Base-by-base conservation (phyloP, 176 grass and related monocot genomes). In the Hsuehochloa calcarea region DNA sequence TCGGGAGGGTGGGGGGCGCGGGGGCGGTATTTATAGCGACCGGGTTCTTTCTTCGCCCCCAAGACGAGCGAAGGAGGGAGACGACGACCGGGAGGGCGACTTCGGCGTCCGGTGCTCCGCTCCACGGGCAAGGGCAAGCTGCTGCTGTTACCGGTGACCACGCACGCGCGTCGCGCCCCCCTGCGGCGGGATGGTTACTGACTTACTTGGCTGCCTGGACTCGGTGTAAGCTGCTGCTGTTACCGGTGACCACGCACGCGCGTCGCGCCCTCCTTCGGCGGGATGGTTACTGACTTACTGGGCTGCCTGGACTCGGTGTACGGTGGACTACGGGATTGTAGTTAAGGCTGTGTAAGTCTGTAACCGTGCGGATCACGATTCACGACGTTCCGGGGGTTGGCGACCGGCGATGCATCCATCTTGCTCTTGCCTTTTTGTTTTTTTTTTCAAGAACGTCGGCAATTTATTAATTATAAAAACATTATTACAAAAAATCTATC, bases 21-120 rank as follows among this genome's bases (percentile, higher is more conserved):
- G 61, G 0, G 26, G 27, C 2, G 39, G 66, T 58, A 68, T 68
- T 76, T 84, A 79, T 81, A 75, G 52, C 52, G 43, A 63, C 66
- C 38, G 51, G 29, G n/a, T 90, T 84, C 84, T 90, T 90, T 87
- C 89, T 90, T 90, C 74, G 74, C 68, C 84, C 66, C 85, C 84
- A 90, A 90, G 89, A 84, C 68, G 85, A 79, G 29, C 15, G 78
- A 8, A 35, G 43, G 17, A 15, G 65, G 58, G 62, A 82, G 81
- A 49, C 68, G 82, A 81, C 81, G 82, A 38, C 75, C 27, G 34
- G 12, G 46, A 59, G 20, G 58, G 45, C 19, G 81, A 89, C 87
- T 70, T 50, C 16, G 65, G 51, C 65, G 54, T 46, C 34, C 72
- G 72, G 31, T 45, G 76, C 75, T 63, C 56, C n/a, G 37, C 66